phyloP scores from a whole-genome alignment of 73 alveolate species.

The Diophrys appendiculata region DNA sequence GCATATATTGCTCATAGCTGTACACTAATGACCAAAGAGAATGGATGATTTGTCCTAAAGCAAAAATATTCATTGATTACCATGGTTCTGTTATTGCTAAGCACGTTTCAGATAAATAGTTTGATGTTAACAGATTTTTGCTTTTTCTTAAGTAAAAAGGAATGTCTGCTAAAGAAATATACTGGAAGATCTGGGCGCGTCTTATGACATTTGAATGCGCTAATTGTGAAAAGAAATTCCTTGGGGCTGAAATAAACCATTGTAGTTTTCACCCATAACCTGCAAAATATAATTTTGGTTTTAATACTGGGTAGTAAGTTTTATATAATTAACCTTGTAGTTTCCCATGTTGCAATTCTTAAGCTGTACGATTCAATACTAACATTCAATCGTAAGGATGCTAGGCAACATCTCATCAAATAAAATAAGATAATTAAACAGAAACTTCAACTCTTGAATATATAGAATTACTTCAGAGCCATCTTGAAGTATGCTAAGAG shows the following conservation, averaged over 20 bases:
- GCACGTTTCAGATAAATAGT: conserved; percentile 70
- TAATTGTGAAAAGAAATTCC: conserved; percentile 43
- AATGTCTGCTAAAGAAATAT: conserved; percentile 62
- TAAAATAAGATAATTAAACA: conserved; percentile 1
- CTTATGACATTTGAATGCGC: conserved; percentile 42
- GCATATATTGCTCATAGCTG: conserved; percentile 59
- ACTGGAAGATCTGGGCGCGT: conserved; percentile 58
- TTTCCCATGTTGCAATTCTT: conserved; percentile 55
- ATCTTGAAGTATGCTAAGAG: not conserved
- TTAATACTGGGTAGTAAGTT: conserved; percentile 39
- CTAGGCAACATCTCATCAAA: conserved; percentile 26
- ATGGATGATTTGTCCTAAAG: conserved; percentile 64
- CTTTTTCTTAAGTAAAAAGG: conserved; percentile 36
- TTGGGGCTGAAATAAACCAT: conserved; percentile 59
- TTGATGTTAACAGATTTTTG: conserved; percentile 48
- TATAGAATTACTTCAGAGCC: not conserved
- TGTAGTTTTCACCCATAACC: conserved; percentile 58
- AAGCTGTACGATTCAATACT: conserved; percentile 56
- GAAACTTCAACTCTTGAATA: no score
- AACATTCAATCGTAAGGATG: conserved; percentile 49
- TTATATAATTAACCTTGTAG: not conserved
- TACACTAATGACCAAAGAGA: conserved; percentile 58
- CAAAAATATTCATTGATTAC: conserved; percentile 67
- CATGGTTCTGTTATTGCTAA: conserved; percentile 72
- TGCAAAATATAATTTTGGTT: conserved; percentile 45